Conservation (phyloP, 1,284 basidiomycete species). For the Ustilago trichophora region DNA sequence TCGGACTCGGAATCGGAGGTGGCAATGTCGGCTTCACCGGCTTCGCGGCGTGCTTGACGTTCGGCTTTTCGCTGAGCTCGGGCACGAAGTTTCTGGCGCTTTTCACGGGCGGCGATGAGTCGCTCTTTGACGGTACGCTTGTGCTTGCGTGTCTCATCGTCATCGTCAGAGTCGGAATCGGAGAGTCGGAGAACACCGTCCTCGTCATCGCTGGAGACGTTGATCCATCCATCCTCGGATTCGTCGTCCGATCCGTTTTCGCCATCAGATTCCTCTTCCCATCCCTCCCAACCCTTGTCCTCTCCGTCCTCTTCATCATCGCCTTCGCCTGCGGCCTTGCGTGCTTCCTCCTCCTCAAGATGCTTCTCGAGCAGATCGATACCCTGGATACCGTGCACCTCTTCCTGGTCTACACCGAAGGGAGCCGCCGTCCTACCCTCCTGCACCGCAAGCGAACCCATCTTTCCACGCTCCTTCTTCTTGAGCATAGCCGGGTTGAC, state of each 20-base stretch:
- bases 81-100: conserved; percentile 51
- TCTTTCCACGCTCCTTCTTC: conserved; percentile 76
- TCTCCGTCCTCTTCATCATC: conserved; percentile 69
- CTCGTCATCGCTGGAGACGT: conserved; percentile 79
- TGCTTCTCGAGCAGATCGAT: conserved; percentile 65
- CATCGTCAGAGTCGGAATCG: conserved; percentile 86
- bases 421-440: conserved; percentile 68
- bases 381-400: conserved; percentile 84
- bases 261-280: conserved; percentile 84
- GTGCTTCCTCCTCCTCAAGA: conserved; percentile 46
- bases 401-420: conserved; percentile 80
- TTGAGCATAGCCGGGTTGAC: conserved; percentile 94
- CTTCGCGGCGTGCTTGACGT: conserved; percentile 62
- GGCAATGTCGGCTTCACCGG: conserved; percentile 52
- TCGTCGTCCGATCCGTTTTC: conserved; percentile 74
- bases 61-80: conserved; percentile 53
- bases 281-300: conserved; percentile 84
- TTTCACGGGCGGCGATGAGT: conserved; percentile 41
- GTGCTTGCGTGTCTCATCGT: conserved; percentile 68
- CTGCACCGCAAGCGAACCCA: conserved; percentile 54
- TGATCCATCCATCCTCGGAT: conserved; percentile 77
- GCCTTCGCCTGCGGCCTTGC: conserved; percentile 28
- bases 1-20: conserved; percentile 57
- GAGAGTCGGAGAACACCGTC: conserved; percentile 68
- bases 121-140: conserved; percentile 45